phyloP scores from a whole-genome alignment of 768 basidiomycete genomes.

The Lentinula guzmanii region DNA sequence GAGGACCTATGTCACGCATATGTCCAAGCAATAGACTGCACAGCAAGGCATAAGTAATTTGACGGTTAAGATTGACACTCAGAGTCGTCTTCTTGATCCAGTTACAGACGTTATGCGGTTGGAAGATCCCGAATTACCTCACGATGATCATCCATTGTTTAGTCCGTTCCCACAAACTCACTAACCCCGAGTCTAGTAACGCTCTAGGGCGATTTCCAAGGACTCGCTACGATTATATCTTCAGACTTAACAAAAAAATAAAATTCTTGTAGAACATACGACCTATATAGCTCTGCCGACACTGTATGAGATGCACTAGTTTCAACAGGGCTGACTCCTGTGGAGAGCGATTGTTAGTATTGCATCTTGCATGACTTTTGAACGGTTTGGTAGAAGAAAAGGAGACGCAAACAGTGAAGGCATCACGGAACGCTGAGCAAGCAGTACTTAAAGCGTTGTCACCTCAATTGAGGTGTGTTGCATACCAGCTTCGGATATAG shows the following conservation, averaged over 20 bases:
- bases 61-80: conserved; percentile 7
- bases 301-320: not conserved
- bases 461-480: not conserved
- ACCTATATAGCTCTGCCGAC: not conserved
- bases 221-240: not conserved
- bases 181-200: not conserved
- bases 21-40: conserved; percentile 8
- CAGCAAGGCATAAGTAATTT: conserved; percentile 3
- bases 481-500: not conserved
- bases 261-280: not conserved
- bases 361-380: not conserved
- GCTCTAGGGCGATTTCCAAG: not conserved
- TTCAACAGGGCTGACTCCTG: not conserved
- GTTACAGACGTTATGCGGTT: not conserved
- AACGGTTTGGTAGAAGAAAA: not conserved
- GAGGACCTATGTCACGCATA: conserved; percentile 3
- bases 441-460: not conserved
- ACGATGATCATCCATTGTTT: conserved; percentile 6
- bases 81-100: conserved; percentile 7
- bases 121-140: conserved; percentile 5
- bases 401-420: not conserved
- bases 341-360: conserved; percentile 8
- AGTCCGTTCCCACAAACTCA: not conserved
- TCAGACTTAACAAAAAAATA: conserved; percentile 2
- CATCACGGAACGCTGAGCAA: not conserved